phyloP scores from a whole-genome alignment of 2,329 filamentous ascomycete species.

The Penicillium sp. region DNA sequence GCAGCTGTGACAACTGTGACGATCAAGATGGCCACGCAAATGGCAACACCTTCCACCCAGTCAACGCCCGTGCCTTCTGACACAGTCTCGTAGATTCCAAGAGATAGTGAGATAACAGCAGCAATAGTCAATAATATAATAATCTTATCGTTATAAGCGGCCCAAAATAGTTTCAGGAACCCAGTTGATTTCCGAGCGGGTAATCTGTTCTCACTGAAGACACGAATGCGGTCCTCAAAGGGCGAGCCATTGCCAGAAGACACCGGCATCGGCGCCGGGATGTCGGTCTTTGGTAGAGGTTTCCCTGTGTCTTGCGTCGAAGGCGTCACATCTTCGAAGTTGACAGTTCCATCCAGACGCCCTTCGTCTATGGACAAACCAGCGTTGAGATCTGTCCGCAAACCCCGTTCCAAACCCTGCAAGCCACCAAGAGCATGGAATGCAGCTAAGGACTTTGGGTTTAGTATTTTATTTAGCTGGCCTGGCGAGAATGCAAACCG shows the following conservation, averaged over 20 bases:
- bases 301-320: constrained; percentile 16
- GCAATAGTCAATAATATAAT: constrained; percentile 68
- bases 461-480: constrained; percentile 81
- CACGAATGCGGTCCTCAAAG: constrained; percentile 58
- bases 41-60: constrained; percentile 68
- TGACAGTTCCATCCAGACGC: constrained; percentile 61
- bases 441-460: constrained; percentile 81
- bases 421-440: constrained; percentile 80
- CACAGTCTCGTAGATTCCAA: constrained; percentile 68
- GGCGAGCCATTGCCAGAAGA: constrained; percentile 26
- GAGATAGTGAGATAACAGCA: constrained; percentile 65
- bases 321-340: constrained; percentile 67
- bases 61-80: constrained; percentile 53
- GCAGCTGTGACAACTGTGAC: constrained; percentile 62
- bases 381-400: constrained; percentile 68
- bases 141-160: constrained; percentile 71
- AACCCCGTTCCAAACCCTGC: constrained; percentile 72
- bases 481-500: constrained; percentile 78
- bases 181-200: constrained; percentile 64
- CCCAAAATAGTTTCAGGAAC: constrained; percentile 63
- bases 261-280: background rate
- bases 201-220: constrained; percentile 61
- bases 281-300: constrained; percentile 1
- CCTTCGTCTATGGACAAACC: constrained; percentile 78
- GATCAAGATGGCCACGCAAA: constrained; percentile 64